These are phyloP conservation scores for Solanum medicagineum DNA, from an alignment of 257 asterid genomes.

Conservation along the genomic window DNA sequence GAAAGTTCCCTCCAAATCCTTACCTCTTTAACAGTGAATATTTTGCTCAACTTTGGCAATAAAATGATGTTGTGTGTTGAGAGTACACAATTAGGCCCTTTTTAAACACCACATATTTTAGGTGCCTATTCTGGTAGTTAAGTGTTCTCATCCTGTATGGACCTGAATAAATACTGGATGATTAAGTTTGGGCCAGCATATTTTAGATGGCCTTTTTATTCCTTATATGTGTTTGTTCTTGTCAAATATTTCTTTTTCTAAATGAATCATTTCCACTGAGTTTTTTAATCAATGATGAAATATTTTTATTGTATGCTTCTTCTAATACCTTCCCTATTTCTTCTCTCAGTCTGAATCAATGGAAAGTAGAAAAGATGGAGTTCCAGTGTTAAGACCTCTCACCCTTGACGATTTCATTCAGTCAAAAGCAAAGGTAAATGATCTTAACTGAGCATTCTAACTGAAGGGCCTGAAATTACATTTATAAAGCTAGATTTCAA, in stretches of 20 bases:
- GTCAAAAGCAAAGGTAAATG: conserved; percentile 75
- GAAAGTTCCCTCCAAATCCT: not conserved
- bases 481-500: not conserved
- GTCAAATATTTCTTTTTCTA: not conserved
- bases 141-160: not conserved
- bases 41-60: not conserved
- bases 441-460: not conserved
- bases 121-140: not conserved
- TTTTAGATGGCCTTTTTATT: not conserved
- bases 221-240: not conserved
- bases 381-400: conserved; percentile 46
- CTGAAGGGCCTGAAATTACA: not conserved
- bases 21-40: not conserved
- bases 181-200: not conserved
- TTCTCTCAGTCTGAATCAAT: conserved; percentile 8
- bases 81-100: not conserved
- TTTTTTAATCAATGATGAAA: not conserved
- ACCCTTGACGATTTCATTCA: conserved; percentile 64
- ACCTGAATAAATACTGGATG: not conserved
- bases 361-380: conserved; percentile 33
- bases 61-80: not conserved
- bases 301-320: not conserved
- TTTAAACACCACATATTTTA: not conserved
- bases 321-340: not conserved
- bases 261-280: not conserved